Conservation (phyloP, 495 filamentous ascomycete species). For the Amphirosellinia nigrospora region DNA sequence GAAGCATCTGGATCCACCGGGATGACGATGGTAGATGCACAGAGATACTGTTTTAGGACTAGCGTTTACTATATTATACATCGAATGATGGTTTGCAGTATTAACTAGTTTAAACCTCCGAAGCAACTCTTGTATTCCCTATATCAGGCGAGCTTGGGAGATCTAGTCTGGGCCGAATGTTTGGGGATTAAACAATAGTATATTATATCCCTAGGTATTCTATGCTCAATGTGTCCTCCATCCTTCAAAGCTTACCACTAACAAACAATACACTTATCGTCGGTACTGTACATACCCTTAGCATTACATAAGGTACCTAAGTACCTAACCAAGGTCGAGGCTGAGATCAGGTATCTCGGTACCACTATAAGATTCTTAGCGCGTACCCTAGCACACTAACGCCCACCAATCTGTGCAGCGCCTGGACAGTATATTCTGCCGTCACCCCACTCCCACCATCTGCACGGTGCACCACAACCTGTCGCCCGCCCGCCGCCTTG, state of each 20-base stretch:
- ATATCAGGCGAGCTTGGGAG: not conserved
- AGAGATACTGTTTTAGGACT: constrained; percentile 6
- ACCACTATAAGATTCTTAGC: not conserved
- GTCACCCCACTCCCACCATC: constrained; percentile 38
- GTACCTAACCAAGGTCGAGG: not conserved
- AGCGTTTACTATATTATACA: not conserved
- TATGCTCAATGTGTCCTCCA: no score
- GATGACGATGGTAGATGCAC: constrained; percentile 21
- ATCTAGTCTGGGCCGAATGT: not conserved
- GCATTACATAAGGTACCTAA: no score
- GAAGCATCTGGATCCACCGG: constrained; percentile 9
- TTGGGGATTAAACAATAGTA: not conserved
- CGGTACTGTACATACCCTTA: not conserved
- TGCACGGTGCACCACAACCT: constrained; percentile 21
- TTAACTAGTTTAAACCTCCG: no score
- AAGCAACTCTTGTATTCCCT: no score
- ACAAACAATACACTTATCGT: not conserved
- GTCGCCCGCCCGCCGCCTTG: constrained; percentile 29
- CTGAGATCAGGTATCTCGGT: not conserved
- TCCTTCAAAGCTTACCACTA: not conserved
- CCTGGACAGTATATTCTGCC: constrained; percentile 27
- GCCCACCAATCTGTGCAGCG: constrained; percentile 15
- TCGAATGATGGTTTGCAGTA: no score
- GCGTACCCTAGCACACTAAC: constrained; percentile 6
- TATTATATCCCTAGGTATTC: no score